Conservation (phyloP, 2,329 filamentous ascomycete genomes). For the Dothideomycetes sp. region DNA sequence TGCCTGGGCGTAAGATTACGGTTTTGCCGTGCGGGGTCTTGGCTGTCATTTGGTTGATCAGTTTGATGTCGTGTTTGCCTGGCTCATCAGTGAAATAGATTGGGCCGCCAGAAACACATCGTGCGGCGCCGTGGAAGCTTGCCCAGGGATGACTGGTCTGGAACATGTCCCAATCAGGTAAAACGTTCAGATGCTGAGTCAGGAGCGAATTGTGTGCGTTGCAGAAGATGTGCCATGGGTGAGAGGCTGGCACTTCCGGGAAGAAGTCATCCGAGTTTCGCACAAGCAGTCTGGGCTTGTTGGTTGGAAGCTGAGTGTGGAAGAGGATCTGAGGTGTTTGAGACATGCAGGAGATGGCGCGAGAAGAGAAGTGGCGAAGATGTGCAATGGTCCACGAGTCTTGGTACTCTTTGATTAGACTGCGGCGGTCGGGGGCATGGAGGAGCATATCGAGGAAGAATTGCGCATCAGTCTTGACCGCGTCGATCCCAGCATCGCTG, state of each 20-base stretch:
- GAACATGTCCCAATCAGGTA: slow-evolving; percentile 79
- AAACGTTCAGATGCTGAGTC: slow-evolving; percentile 70
- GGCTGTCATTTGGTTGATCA: slow-evolving; percentile 76
- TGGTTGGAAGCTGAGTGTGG: slow-evolving; percentile 68
- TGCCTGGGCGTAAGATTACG: slow-evolving; percentile 68
- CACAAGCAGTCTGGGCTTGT: slow-evolving; percentile 60
- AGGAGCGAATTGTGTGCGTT: slow-evolving; percentile 85
- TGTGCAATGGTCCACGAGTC: slow-evolving; percentile 76
- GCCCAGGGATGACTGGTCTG: slow-evolving; percentile 60
- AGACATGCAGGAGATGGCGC: slow-evolving; percentile 89
- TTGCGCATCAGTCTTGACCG: slow-evolving; percentile 88
- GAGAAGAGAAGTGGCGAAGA: slow-evolving; percentile 65
- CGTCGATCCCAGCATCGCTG: slow-evolving; percentile 60
- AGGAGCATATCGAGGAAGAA: slow-evolving; percentile 73
- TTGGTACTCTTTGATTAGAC: slow-evolving; percentile 65
- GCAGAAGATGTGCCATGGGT: slow-evolving; percentile 90
- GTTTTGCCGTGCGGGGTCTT: slow-evolving; percentile 64
- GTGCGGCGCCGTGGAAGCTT: slow-evolving; percentile 77
- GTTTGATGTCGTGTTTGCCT: slow-evolving; percentile 61
- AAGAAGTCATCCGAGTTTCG: slow-evolving; percentile 92
- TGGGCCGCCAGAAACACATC: slow-evolving; percentile 81
- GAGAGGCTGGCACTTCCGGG: slow-evolving; percentile 65
- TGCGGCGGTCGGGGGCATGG: slow-evolving; percentile 56
- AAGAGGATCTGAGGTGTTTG: slow-evolving; percentile 80
- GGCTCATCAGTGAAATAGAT: slow-evolving; percentile 91